phyloP scores from a whole-genome alignment of 176 grass and related monocot species.

The Aegilops sharonensis region DNA sequence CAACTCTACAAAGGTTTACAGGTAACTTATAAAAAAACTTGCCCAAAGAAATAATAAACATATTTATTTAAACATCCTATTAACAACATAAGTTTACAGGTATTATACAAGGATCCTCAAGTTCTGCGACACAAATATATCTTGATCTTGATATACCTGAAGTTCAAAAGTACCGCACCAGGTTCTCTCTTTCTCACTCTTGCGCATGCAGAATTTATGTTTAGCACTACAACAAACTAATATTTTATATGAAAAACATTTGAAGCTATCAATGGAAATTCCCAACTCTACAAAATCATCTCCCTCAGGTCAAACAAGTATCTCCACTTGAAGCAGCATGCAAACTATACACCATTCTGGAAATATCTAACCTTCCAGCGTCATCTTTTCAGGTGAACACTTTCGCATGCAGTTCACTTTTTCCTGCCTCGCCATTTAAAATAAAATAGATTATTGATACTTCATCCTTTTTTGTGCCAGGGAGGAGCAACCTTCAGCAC shows the following conservation, averaged over 20 bases:
- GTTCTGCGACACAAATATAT: background rate
- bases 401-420: background rate
- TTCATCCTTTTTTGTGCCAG: background rate
- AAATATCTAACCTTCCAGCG: background rate
- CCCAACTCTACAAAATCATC: background rate
- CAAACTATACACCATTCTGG: background rate
- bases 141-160: background rate
- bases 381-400: background rate
- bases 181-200: background rate
- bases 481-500: background rate
- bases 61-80: background rate
- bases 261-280: background rate
- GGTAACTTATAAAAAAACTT: background rate
- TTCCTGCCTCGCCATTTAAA: too few relatives aligned
- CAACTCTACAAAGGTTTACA: background rate
- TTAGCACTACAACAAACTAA: background rate
- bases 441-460: background rate
- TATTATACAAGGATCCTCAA: background rate
- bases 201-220: background rate
- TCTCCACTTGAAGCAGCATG: background rate
- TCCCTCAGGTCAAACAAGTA: background rate
- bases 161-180: background rate
- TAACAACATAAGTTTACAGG: background rate
- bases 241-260: background rate
- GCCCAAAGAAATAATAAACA: background rate